These are phyloP conservation scores for Trichomonas gallinae DNA, from an alignment of 208 protist species.

Conservation along the genomic window DNA sequence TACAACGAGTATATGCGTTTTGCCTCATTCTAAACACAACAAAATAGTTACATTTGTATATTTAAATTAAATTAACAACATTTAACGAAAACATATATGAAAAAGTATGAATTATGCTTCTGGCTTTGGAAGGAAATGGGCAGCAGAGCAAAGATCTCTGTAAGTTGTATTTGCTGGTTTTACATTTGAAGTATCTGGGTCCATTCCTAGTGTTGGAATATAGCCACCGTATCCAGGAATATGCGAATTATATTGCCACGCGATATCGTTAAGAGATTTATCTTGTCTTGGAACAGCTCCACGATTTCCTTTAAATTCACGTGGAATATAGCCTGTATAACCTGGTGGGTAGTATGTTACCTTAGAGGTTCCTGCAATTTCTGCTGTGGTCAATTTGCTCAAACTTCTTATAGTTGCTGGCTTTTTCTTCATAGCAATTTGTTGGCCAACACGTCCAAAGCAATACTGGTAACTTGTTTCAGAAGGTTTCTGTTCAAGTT, in stretches of 20 bases:
- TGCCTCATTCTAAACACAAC: too few species aligned
- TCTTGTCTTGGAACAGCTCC: background rate
- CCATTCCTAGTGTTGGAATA: background rate
- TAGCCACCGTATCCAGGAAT: background rate
- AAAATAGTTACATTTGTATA: too few species aligned
- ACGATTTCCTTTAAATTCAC: background rate
- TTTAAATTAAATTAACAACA: too few species aligned
- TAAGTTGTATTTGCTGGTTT: background rate
- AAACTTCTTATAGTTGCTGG: background rate
- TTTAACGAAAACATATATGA: too few species aligned
- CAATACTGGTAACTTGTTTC: background rate
- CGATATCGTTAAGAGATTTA: background rate
- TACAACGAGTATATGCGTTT: too few species aligned
- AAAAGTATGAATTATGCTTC: background rate
- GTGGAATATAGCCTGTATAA: background rate
- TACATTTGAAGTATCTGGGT: background rate
- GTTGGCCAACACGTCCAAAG: background rate
- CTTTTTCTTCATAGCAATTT: background rate
- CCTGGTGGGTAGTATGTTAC: background rate
- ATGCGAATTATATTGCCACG: background rate
- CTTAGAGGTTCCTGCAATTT: background rate
- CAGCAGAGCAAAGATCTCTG: background rate
- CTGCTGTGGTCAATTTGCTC: background rate
- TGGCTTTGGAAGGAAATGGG: background rate
- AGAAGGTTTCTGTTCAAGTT: background rate